Base-by-base conservation (phyloP, 345 rosid genomes). In the Pistacia integerrima region DNA sequence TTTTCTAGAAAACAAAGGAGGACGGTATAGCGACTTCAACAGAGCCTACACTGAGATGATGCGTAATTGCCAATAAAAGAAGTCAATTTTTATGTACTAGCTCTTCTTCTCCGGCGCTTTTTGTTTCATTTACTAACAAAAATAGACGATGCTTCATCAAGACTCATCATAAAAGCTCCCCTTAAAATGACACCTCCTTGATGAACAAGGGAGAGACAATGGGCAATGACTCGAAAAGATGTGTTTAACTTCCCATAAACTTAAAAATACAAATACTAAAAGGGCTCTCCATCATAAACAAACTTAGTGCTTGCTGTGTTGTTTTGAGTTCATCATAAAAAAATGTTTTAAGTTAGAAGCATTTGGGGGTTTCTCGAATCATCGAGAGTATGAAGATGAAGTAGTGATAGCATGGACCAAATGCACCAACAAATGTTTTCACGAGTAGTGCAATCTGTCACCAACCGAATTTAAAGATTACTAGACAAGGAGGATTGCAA, bases 61-160 rank as follows among this genome's bases (percentile, higher is more conserved):
- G 41, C 41, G 41, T 36, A 5, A 61, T 64, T 36, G 12, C 16
- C 10, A 52, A 52, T 14, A 52, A 12, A 2, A 12, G 1, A 52
- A 0, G 1, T 14, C 17, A 52, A 52, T 2, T 52, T 12, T 52
- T 52, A 4, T 13, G 5, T 14, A 52, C 16, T 38, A 38, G 8
- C 41, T 4, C 5, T 38, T 38, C 41, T 38, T 0, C 41, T 18
- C 51, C 3, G 49, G 54, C 30, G 20, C 36, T 38, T 71, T 71
- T 22, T 3, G 22, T 71, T n/a, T 2, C 41, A 36, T 36, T 36
- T 36, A 25, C 25, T 25, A 25, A 30, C 33, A 30, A 30, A 62
- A 7, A 73, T 73, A 14, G 51, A 18, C 62, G 16, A 33, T 14
- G 18, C 76, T 73, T 60, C 58, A 44, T 25, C 74, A 41, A 72